A percentile compares a stretch with the other conserved stretches of the same genome.
These are phyloP conservation scores for Ophiostoma triangulosporum DNA, from an alignment of 2,329 filamentous ascomycete genomes.

Conservation along the genomic window DNA sequence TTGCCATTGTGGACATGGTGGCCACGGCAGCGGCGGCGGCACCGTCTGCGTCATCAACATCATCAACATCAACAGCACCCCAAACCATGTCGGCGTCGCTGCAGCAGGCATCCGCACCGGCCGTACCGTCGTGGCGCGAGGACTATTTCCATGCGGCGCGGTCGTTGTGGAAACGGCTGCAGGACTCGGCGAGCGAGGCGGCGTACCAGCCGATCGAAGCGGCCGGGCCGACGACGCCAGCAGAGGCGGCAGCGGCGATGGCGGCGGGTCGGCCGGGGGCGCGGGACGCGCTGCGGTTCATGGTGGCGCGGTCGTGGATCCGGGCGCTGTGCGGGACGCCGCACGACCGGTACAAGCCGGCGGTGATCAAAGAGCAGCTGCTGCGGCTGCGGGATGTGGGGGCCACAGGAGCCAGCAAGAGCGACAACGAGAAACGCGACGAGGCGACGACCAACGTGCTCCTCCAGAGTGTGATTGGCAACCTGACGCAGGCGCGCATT, in stretches of 20 bases:
- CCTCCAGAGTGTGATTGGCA: constrained; percentile 34
- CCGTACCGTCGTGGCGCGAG: constrained; percentile 36
- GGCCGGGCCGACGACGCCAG: background rate
- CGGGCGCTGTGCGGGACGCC: constrained; percentile 44
- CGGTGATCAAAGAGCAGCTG: constrained; percentile 37
- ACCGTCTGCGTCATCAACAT: constrained; percentile 9
- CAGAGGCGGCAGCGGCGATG: background rate
- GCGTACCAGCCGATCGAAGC: constrained; percentile 24
- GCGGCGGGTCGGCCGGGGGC: background rate
- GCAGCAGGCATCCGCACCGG: constrained; percentile 3
- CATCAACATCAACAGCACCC: background rate
- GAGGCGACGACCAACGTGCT: constrained; percentile 28
- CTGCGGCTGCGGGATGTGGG: constrained; percentile 28
- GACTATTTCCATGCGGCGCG: constrained; percentile 40
- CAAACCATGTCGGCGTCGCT: constrained; percentile 14
- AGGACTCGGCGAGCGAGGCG: constrained; percentile 36
- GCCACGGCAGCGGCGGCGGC: background rate
- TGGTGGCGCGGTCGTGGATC: constrained; percentile 30
- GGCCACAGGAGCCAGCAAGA: background rate
- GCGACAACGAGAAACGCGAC: background rate
- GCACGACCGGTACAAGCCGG: constrained; percentile 32
- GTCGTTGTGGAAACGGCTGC: constrained; percentile 43
- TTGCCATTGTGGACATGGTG: constrained; percentile 20
- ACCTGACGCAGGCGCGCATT: constrained; percentile 37
- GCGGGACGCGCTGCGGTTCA: background rate